These are phyloP conservation scores for Trichosporon ovoides DNA, from an alignment of 1,284 basidiomycete species.

Conservation along the genomic window DNA sequence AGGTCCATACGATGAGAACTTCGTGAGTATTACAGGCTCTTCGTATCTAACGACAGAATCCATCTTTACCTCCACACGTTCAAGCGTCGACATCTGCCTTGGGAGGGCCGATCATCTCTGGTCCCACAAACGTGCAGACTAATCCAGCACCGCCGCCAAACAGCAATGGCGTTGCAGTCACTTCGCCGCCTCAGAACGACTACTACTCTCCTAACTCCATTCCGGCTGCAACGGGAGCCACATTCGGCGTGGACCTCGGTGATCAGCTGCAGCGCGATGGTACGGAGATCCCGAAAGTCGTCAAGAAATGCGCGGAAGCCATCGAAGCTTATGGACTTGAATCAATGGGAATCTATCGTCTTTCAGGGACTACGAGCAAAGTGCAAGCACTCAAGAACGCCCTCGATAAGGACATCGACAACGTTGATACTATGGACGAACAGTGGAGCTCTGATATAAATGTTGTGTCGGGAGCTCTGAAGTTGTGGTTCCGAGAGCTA, in stretches of 20 bases:
- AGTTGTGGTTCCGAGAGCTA: conserved; percentile 93
- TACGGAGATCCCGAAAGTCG: conserved; percentile 79
- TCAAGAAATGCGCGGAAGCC: conserved; percentile 82
- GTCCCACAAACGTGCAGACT: background rate
- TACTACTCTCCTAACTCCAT: conserved; percentile 28
- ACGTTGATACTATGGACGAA: conserved; percentile 74
- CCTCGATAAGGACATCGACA: conserved; percentile 81
- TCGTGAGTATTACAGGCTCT: conserved; percentile 52
- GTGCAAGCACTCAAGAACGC: conserved; percentile 76
- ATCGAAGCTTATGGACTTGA: conserved; percentile 85
- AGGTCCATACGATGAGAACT: conserved; percentile 78
- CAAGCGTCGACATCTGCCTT: conserved; percentile 7
- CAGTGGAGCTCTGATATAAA: conserved; percentile 94
- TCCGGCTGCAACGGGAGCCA: conserved; percentile 50
- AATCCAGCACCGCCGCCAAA: conserved; percentile 8
- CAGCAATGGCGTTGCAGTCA: conserved; percentile 12
- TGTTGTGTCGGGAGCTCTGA: conserved; percentile 86
- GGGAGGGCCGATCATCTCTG: background rate
- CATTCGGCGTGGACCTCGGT: conserved; percentile 84
- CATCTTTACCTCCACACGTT: conserved; percentile 13
- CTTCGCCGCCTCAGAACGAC: conserved; percentile 5
- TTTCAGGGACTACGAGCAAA: conserved; percentile 86
- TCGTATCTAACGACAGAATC: conserved; percentile 8
- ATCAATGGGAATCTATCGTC: conserved; percentile 85
- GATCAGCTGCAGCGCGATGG: conserved; percentile 87